Percentiles rank a stretch among this genome's conserved stretches.
phyloP scores from a whole-genome alignment of 257 asterid genomes.

The Avicennia marina region DNA sequence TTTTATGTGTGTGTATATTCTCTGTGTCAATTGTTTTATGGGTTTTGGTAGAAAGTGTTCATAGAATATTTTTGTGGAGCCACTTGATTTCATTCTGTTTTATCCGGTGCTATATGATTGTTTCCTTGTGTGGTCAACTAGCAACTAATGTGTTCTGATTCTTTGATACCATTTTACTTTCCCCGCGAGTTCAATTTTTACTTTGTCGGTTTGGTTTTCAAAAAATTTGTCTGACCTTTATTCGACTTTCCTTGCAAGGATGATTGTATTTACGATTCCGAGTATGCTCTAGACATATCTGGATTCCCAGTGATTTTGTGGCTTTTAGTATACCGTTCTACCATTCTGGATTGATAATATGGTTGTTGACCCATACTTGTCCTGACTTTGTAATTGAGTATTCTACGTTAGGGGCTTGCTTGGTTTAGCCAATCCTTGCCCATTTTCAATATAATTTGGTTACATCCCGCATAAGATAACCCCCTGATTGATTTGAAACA shows the following conservation, averaged over 20 bases:
- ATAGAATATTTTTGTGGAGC: conserved; percentile 31
- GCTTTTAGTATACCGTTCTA: conserved; percentile 10
- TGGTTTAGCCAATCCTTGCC: too few species aligned
- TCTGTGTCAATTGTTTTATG: conserved; percentile 11
- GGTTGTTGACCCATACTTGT: background rate
- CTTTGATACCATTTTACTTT: conserved; percentile 14
- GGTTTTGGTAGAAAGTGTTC: conserved; percentile 26
- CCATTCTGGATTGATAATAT: conserved; percentile 11
- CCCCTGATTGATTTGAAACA: too few species aligned
- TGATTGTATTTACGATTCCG: conserved; percentile 2
- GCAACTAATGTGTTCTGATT: conserved; percentile 27
- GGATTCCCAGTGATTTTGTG: background rate
- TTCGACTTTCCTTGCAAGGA: conserved; percentile 10
- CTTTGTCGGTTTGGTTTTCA: background rate
- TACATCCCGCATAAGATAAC: too few species aligned
- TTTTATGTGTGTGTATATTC: conserved; percentile 22
- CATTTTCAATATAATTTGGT: too few species aligned
- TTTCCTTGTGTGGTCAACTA: conserved; percentile 18
- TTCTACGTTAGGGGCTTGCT: background rate
- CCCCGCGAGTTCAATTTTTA: conserved; percentile 14
- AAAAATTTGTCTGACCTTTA: background rate
- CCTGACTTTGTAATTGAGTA: background rate
- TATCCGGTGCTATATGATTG: conserved; percentile 1
- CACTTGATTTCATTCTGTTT: conserved; percentile 10
- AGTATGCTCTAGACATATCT: background rate